These are phyloP conservation scores for Hanseniaspora uvarum DNA, from an alignment of 1,139 yeast genomes.

Conservation along the genomic window DNA sequence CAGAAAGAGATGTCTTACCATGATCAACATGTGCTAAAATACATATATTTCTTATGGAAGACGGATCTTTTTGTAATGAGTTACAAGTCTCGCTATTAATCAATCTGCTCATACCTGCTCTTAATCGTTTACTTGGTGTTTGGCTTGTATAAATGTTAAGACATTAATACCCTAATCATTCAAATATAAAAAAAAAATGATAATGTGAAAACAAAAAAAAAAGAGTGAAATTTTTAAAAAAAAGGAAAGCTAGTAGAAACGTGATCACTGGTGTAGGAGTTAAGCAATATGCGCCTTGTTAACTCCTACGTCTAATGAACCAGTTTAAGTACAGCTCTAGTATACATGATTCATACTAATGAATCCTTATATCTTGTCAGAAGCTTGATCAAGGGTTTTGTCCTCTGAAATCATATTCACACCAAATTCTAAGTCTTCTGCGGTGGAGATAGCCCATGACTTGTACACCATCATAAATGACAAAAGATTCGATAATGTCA, in stretches of 20 bases:
- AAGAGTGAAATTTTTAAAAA: not conserved
- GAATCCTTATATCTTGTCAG: not conserved
- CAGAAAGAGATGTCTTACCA: constrained; percentile 92
- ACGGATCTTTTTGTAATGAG: constrained; percentile 58
- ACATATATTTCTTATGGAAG: constrained; percentile 75
- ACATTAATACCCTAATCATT: no score
- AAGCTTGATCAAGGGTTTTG: constrained; percentile 19
- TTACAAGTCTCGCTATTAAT: constrained; percentile 49
- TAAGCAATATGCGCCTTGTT: no score
- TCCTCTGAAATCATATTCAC: constrained; percentile 39
- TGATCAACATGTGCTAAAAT: constrained; percentile 97
- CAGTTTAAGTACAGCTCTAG: no score
- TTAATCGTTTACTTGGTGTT: not conserved
- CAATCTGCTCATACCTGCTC: constrained; percentile 16
- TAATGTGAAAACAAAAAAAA: not conserved
- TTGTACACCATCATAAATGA: constrained; percentile 91
- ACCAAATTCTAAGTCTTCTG: constrained; percentile 87
- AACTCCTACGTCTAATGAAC: no score
- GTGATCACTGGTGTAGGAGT: no score
- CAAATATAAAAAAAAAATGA: no score
- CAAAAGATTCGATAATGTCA: constrained; percentile 66
- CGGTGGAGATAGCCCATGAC: constrained; percentile 94
- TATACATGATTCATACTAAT: no score
- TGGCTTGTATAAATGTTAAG: not conserved
- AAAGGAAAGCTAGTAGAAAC: no score